Percentiles rank a stretch among this genome's conserved stretches.
These are phyloP conservation scores for Cymbopogon flexuosus DNA, from an alignment of 202 grass and related monocot genomes.

Conservation along the genomic window DNA sequence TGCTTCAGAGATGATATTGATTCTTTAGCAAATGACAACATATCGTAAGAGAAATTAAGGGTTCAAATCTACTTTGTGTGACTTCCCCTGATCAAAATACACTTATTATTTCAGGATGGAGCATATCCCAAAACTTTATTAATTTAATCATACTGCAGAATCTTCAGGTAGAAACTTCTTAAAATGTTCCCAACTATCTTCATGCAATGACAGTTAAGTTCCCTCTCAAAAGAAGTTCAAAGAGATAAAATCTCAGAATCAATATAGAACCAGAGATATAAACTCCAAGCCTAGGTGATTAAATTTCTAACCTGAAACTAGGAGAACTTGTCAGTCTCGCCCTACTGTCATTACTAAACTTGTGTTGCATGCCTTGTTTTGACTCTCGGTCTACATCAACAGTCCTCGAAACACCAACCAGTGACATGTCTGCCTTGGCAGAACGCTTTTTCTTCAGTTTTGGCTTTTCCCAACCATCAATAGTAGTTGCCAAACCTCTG, in stretches of 20 bases:
- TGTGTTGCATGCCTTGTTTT: constrained; percentile 64
- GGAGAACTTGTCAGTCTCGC: constrained; percentile 46
- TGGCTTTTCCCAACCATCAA: constrained; percentile 80
- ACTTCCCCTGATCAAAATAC: not conserved
- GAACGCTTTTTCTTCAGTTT: constrained; percentile 90
- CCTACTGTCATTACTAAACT: constrained; percentile 57
- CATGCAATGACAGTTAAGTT: not conserved
- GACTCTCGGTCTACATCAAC: constrained; percentile 55
- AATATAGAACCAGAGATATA: constrained; percentile 32
- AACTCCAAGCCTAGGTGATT: constrained; percentile 12
- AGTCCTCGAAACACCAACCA: constrained; percentile 41
- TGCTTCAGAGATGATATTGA: not conserved
- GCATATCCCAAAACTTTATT: constrained; percentile 2
- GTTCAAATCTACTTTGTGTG: not conserved
- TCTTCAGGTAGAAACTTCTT: constrained; percentile 11
- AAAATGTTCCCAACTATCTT: not conserved
- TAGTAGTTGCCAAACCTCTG: constrained; percentile 48
- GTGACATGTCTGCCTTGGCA: constrained; percentile 57
- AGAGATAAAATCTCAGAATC: constrained; percentile 18
- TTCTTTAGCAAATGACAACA: not conserved
- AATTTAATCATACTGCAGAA: constrained; percentile 21
- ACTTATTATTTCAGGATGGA: not conserved
- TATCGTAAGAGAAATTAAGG: not conserved
- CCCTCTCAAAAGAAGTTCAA: not conserved
- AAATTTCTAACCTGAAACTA: constrained; percentile 60